Base-by-base conservation (phyloP, 768 basidiomycete genomes). In the Clathrus columnatus region DNA sequence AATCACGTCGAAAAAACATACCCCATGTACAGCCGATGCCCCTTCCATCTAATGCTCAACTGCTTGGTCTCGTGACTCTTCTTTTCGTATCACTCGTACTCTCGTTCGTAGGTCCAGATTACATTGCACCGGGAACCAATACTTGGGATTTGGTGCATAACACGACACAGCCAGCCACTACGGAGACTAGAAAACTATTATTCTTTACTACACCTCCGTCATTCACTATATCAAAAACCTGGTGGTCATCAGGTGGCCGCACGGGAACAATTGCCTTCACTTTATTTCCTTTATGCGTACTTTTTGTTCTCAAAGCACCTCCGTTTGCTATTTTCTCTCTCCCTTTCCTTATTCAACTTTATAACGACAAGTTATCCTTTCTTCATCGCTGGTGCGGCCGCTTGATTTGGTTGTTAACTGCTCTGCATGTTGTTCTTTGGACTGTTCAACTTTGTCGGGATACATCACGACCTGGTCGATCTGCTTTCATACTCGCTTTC, bases 271-370 rank as follows among this genome's bases (percentile, higher is more conserved):
- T 88, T 36, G 79, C 85, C 1, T 89, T 87, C 62, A 78, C 84
- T 1, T 73, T 88, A 26, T 70, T 87, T 47, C 88, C 87, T 0
- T 73, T 90, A 7, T 82, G 80, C 52, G 71, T 88, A 56, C 72
- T 86, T 14, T 75, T 87, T 59, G 85, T 82, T 7, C 74, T 91
- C 65, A 91, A 83, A 64, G 75, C 75, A 27, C 77, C 82, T 10
- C 85, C 87, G 0, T 83, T 87, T 61, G 86, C 87, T 54, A 62
- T 88, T 49, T 79, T 88, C 60, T 79, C 88, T 48, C 67, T 83
- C 51, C 75, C 81, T 0, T 78, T 77, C 59, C 70, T 80, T 55
- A 76, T 77, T 41, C 81, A 85, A 52, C 60, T 87, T n/a, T 77
- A 81, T 61, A 85, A 84, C 62, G 87, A 91, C 72, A 87, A 87